Evolutionary conservation across 2,329 filamentous ascomycete species (phyloP).

Genomic region (Epichloe glyceriae): DNA sequence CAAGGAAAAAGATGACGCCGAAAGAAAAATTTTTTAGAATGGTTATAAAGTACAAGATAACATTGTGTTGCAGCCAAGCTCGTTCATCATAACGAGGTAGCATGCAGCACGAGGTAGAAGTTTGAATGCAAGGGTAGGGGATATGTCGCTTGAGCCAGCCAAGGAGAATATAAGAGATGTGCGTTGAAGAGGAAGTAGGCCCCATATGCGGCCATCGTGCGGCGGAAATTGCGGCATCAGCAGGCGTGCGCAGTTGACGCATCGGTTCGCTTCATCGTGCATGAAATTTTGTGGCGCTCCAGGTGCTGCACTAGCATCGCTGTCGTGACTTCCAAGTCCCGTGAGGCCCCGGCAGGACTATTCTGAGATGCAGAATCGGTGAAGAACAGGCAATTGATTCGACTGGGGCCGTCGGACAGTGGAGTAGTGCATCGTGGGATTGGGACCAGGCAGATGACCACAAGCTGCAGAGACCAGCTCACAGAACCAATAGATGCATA

Average conservation of each 20-base stretch:
- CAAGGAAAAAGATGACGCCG: no score
- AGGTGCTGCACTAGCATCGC: neutral
- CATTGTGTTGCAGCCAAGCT: neutral
- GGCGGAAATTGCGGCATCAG: neutral
- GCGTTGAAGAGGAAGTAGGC: constrained; percentile 1
- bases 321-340: neutral
- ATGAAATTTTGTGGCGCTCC: neutral
- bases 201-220: constrained; percentile 8
- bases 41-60: neutral
- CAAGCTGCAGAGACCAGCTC: constrained; percentile 5
- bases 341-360: neutral
- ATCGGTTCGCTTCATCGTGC: neutral
- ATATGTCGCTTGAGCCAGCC: constrained; percentile 12
- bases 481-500: constrained; percentile 5
- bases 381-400: constrained; percentile 6
- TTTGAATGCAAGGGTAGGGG: neutral
- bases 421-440: constrained; percentile 5
- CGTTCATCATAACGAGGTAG: no score
- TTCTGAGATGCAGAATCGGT: neutral
- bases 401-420: constrained; percentile 1
- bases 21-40: no score
- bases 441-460: constrained; percentile 8
- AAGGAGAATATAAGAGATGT: constrained; percentile 3
- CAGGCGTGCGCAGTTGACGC: neutral
- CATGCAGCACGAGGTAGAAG: neutral